A percentile compares a stretch with the other conserved stretches of the same genome.
phyloP scores from a whole-genome alignment of 2,329 filamentous ascomycete genomes.

The Aureobasidium sp. region DNA sequence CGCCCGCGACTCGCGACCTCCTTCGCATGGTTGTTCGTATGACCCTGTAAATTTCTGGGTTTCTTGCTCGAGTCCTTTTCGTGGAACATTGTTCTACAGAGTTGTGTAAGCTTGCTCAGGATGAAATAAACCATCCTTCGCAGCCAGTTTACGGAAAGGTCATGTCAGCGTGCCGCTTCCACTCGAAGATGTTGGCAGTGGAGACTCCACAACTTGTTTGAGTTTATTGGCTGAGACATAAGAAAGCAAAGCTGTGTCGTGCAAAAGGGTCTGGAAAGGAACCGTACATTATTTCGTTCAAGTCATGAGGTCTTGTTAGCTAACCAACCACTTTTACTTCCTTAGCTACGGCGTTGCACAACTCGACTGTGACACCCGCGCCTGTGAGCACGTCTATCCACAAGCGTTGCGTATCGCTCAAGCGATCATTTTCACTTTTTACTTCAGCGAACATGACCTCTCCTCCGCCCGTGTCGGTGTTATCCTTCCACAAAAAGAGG shows the following conservation, averaged over 20 bases:
- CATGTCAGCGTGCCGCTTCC: not conserved
- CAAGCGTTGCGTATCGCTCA: slow-evolving; percentile 91
- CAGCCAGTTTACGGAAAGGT: not conserved
- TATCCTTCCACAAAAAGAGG: slow-evolving; percentile 72
- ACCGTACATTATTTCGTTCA: not conserved
- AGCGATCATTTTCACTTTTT: slow-evolving; percentile 65
- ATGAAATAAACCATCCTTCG: not conserved
- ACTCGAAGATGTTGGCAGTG: not conserved
- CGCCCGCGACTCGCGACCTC: not conserved
- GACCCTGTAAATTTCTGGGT: not conserved
- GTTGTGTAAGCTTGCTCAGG: not conserved
- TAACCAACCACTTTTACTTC: slow-evolving; percentile 35
- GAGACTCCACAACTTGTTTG: not conserved
- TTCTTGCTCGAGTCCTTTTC: not conserved
- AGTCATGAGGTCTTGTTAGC: not conserved
- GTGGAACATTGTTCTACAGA: not conserved
- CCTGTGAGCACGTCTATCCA: slow-evolving; percentile 93
- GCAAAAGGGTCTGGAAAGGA: not conserved
- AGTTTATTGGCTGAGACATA: not conserved
- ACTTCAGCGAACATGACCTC: slow-evolving; percentile 38
- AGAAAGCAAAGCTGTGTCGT: slow-evolving; percentile 1
- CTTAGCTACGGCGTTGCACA: slow-evolving; percentile 58
- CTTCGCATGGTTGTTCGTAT: not conserved
- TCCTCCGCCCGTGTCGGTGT: slow-evolving; percentile 15
- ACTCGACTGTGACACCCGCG: slow-evolving; percentile 76